Evolutionary conservation across 495 filamentous ascomycete genomes (phyloP).

Genomic region (Evansstolkia leycettana): DNA sequence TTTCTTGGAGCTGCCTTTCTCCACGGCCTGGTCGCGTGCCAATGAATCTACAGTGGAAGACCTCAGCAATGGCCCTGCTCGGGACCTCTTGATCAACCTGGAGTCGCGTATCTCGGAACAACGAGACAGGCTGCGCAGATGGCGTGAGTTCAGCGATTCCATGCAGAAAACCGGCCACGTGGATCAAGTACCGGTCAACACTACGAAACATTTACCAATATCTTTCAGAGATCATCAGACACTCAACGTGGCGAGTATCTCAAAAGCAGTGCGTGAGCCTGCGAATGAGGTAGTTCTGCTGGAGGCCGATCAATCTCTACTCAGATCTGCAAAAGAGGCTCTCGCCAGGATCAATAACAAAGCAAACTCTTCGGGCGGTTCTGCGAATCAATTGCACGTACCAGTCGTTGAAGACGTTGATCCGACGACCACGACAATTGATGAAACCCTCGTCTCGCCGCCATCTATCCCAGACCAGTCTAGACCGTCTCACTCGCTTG

Average conservation of each 20-base stretch:
- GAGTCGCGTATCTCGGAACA: slow-evolving; percentile 49
- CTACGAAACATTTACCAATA: slow-evolving; percentile 11
- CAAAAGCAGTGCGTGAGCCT: slow-evolving; percentile 25
- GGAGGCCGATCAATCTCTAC: slow-evolving; percentile 34
- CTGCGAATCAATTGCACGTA: slow-evolving; percentile 4
- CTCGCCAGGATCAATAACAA: slow-evolving; percentile 39
- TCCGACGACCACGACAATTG: too few relatives aligned
- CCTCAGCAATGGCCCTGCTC: slow-evolving; percentile 24
- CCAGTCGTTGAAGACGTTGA: too few relatives aligned
- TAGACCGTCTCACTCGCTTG: too few relatives aligned
- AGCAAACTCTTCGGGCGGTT: slow-evolving; percentile 35
- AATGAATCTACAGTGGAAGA: slow-evolving; percentile 39
- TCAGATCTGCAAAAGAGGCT: slow-evolving; percentile 45
- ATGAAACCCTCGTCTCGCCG: slow-evolving; percentile 12
- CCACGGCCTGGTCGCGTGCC: slow-evolving; percentile 52
- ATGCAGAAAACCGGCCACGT: slow-evolving; percentile 11
- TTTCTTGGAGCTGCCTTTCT: slow-evolving; percentile 51
- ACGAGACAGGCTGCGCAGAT: slow-evolving; percentile 50
- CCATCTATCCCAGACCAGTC: slow-evolving; percentile 10
- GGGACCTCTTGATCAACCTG: slow-evolving; percentile 43
- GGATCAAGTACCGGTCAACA: slow-evolving; percentile 3
- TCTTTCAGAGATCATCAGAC: slow-evolving; percentile 25
- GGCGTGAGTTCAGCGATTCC: slow-evolving; percentile 53
- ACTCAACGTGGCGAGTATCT: slow-evolving; percentile 29
- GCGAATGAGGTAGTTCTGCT: slow-evolving; percentile 28